Percentiles rank a stretch among this genome's conserved stretches.
Evolutionary conservation across 768 basidiomycete species (phyloP).

Genomic region (Holtermanniella nyarrowii): DNA sequence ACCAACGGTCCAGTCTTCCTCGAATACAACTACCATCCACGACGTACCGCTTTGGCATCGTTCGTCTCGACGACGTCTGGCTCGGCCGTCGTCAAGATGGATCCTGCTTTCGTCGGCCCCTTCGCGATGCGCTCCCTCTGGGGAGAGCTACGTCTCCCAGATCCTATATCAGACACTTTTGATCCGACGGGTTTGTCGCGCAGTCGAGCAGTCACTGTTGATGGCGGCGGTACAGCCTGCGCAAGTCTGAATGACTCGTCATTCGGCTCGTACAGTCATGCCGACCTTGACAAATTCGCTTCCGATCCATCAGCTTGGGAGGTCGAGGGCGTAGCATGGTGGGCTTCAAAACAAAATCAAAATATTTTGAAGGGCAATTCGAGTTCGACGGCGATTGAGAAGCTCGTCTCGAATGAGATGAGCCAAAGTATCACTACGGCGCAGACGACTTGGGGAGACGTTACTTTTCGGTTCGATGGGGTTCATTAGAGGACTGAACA

Average conservation of each 20-base stretch:
- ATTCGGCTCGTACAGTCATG: neutral
- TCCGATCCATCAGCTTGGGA: neutral
- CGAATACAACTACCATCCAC: conserved; percentile 26
- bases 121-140: conserved; percentile 24
- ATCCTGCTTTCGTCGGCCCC: conserved; percentile 33
- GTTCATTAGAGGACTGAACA: neutral
- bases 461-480: neutral
- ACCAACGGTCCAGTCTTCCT: conserved; percentile 25
- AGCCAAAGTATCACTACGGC: neutral
- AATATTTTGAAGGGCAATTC: neutral
- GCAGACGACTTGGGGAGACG: neutral
- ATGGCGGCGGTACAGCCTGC: neutral
- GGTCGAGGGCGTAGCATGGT: neutral
- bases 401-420: neutral
- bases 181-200: conserved; percentile 22
- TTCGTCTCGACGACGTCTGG: conserved; percentile 22
- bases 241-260: neutral
- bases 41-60: conserved; percentile 17
- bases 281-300: neutral
- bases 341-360: neutral
- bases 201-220: conserved; percentile 6
- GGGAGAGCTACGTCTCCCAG: conserved; percentile 20
- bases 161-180: conserved; percentile 7
- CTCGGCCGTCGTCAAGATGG: conserved; percentile 20
- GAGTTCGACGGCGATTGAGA: neutral